Evolutionary conservation across 2,329 filamentous ascomycete genomes (phyloP).

Genomic region (Hypoxylon sp.): DNA sequence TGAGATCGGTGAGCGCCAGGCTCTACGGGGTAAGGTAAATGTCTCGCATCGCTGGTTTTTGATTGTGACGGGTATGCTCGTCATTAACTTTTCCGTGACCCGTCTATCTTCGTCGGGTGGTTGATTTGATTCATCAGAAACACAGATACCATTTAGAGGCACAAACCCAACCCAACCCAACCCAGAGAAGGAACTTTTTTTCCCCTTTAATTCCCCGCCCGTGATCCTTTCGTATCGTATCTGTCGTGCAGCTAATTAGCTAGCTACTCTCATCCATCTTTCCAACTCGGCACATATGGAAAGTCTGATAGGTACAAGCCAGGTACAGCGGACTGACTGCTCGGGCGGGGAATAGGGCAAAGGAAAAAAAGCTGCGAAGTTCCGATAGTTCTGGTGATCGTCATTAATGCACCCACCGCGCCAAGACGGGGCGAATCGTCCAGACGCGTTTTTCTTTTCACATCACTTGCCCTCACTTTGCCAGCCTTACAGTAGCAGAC

Average conservation of each 20-base stretch:
- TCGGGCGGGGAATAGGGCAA: slow-evolving; percentile 26
- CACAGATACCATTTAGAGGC: not conserved
- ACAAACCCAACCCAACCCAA: slow-evolving; percentile 5
- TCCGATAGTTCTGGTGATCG: slow-evolving; percentile 53
- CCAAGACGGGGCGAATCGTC: slow-evolving; percentile 39
- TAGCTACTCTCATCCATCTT: slow-evolving; percentile 3
- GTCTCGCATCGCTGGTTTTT: slow-evolving; percentile 37
- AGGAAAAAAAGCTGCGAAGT: slow-evolving; percentile 43
- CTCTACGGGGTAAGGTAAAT: slow-evolving; percentile 30
- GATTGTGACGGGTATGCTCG: slow-evolving; percentile 46
- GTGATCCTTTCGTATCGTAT: slow-evolving; percentile 12
- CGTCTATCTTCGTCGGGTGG: slow-evolving; percentile 13
- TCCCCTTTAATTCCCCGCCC: not conserved
- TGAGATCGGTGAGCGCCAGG: slow-evolving; percentile 25
- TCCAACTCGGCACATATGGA: not conserved
- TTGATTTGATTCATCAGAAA: slow-evolving; percentile 5
- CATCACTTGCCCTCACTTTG: not conserved
- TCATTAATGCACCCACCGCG: slow-evolving; percentile 49
- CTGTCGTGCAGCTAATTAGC: slow-evolving; percentile 11
- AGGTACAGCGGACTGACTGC: slow-evolving; percentile 25
- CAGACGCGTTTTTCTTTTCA: slow-evolving; percentile 11
- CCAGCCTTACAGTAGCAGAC: slow-evolving; percentile 1
- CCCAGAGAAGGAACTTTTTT: not conserved
- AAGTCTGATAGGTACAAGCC: slow-evolving; percentile 28
- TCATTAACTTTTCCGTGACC: slow-evolving; percentile 36